Evolutionary conservation across 192 early-diverging fungal species (phyloP), one percentile per base, ranked within the genome.

Genomic region (Jimgerdemannia flammicorona): DNA sequence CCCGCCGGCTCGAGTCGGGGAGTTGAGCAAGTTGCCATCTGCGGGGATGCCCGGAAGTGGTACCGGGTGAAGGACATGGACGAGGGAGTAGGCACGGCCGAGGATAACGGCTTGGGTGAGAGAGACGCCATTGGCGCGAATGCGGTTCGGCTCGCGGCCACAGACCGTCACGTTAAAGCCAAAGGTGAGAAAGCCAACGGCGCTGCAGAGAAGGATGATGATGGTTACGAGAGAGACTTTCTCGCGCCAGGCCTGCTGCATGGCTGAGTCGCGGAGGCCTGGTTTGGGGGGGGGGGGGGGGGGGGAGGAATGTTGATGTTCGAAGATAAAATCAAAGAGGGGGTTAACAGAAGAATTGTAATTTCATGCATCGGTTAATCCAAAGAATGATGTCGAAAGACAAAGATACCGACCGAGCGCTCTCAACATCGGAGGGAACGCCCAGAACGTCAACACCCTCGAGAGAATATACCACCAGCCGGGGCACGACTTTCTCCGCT

Each of bases 231-330:
- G 83, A 0, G 93, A 91, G 44, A 96, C 87, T 80, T 97, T 97
- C 78, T 97, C 96, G 79, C 94, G 89, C 92, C 93, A 97, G 8
- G 96, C 96, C 83, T 87, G 88, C 70, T 90, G 92, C 67, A 91
- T 85, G 29, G 82, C 81, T 70, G 19, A 65, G 65, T 83, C 81
- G 8, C 66, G 71, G 0, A 83, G 65, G 4, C 81, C 81, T 83
- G 64, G 29, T 29, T 29, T 29, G 29, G 29, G 29, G 29, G 29
- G 29, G 29, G 29, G 1, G 29, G 29, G 29, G 29, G 29, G 29
- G 29, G 29, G 0, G 29, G 29, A 29, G 29, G 29, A 29, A 29
- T 29, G 29, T 29, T 29, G 29, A 29, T 29, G 29, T 29, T 29
- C 0, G 29, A 29, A 29, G 29, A 29, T 29, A 29, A 29, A 29